Evolutionary conservation across 768 basidiomycete species (phyloP).

Genomic region (Leucocoprinus leucothites): DNA sequence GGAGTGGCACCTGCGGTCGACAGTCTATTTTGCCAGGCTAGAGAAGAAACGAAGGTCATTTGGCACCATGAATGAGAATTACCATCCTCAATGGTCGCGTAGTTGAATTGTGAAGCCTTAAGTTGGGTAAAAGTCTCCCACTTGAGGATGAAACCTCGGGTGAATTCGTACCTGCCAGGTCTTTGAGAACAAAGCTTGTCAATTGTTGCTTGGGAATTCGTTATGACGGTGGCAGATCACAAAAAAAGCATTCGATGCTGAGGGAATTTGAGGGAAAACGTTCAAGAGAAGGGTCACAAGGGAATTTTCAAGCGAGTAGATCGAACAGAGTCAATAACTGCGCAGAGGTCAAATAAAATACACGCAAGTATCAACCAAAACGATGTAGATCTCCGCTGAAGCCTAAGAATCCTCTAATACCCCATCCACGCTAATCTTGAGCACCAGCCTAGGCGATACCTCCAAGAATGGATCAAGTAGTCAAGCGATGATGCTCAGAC

Average conservation of each 20-base stretch:
- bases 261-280: too few species aligned
- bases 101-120: not conserved
- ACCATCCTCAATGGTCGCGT: not conserved
- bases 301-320: too few species aligned
- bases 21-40: not conserved
- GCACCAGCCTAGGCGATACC: slow-evolving; percentile 71
- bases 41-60: not conserved
- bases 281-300: not conserved
- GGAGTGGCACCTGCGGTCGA: too few species aligned
- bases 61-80: slow-evolving; percentile 6
- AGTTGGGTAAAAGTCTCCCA: not conserved
- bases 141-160: not conserved
- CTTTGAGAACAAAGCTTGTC: not conserved
- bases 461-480: slow-evolving; percentile 47
- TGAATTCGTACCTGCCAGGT: not conserved
- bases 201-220: too few species aligned
- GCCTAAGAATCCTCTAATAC: slow-evolving; percentile 25
- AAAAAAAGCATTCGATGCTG: too few species aligned
- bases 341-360: too few species aligned
- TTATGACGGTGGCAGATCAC: too few species aligned
- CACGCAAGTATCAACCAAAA: not conserved
- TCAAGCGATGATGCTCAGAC: slow-evolving; percentile 33
- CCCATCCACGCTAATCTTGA: slow-evolving; percentile 51
- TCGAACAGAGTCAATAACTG: too few species aligned
- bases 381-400: slow-evolving; percentile 29